Conservation (phyloP, 1,284 basidiomycete species). For the Melampsora americana region DNA sequence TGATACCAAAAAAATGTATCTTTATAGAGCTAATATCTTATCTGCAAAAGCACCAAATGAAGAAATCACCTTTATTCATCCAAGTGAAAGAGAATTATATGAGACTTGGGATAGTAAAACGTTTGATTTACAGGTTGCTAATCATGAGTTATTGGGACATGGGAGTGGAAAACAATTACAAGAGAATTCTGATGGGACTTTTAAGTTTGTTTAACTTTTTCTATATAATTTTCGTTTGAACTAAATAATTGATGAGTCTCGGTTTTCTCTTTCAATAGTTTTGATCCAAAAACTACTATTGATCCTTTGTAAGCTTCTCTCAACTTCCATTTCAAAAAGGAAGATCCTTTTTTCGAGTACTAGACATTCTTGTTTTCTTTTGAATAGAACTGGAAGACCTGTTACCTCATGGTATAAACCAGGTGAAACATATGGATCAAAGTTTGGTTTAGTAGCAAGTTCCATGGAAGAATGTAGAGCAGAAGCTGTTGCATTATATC, state of each 20-base stretch:
- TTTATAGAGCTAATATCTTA: slow-evolving; percentile 64
- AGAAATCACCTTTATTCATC: slow-evolving; percentile 73
- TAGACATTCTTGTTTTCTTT: slow-evolving; percentile 61
- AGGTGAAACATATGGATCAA: slow-evolving; percentile 72
- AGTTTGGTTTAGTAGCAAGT: slow-evolving; percentile 75
- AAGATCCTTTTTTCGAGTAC: background rate
- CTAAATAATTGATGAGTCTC: background rate
- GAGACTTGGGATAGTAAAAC: slow-evolving; percentile 70
- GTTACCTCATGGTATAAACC: slow-evolving; percentile 79
- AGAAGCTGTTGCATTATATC: slow-evolving; percentile 72
- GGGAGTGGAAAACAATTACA: slow-evolving; percentile 71
- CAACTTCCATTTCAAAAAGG: background rate
- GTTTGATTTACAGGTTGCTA: slow-evolving; percentile 79
- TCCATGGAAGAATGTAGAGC: slow-evolving; percentile 84
- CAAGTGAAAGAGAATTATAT: slow-evolving; percentile 67
- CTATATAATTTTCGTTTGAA: slow-evolving; percentile 62
- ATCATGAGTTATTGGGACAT: slow-evolving; percentile 67
- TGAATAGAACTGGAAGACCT: slow-evolving; percentile 75
- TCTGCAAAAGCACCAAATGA: slow-evolving; percentile 78
- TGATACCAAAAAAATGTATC: background rate
- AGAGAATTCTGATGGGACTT: slow-evolving; percentile 68
- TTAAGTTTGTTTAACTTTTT: slow-evolving; percentile 61
- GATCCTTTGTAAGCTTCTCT: slow-evolving; percentile 33
- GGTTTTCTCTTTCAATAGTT: slow-evolving; percentile 7
- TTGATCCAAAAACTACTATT: slow-evolving; percentile 31